Percentiles rank a stretch among this genome's conserved stretches.
Evolutionary conservation across 441 rosid species (phyloP).

Genomic region (Metrosideros polymorpha): DNA sequence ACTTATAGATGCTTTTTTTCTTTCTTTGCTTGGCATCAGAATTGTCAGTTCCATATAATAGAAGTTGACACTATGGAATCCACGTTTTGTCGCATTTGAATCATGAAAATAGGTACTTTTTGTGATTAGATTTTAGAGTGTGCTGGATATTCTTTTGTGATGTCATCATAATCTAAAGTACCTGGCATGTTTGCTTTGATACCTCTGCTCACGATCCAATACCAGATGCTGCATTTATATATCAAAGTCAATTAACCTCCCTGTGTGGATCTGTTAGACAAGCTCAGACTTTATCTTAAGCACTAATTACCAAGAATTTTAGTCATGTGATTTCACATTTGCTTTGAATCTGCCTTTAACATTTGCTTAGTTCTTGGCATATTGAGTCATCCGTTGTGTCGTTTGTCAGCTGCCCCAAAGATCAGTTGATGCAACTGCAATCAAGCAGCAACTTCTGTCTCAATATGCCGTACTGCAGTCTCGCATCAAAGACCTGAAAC

Average conservation of each 20-base stretch:
- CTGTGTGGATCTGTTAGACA: neutral
- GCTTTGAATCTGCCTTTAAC: neutral
- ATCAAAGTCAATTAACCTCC: neutral
- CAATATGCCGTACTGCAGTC: conserved; percentile 83
- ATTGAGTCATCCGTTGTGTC: neutral
- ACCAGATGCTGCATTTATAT: neutral
- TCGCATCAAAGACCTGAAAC: conserved; percentile 76
- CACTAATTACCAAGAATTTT: neutral
- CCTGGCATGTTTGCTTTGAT: neutral
- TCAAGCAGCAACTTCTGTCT: conserved; percentile 79
- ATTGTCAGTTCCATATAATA: neutral
- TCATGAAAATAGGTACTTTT: neutral
- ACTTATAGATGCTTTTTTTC: neutral
- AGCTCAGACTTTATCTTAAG: neutral
- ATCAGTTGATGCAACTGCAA: conserved; percentile 53
- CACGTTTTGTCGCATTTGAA: neutral
- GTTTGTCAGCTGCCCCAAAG: conserved; percentile 74
- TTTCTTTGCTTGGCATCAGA: neutral
- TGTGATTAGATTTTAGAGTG: neutral
- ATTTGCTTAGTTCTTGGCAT: neutral
- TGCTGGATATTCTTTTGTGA: neutral
- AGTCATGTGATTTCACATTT: neutral
- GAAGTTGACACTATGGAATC: neutral
- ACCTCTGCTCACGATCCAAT: neutral
- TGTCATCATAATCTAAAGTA: neutral